Base-by-base conservation (phyloP, 108 stramenopile species). In the Nitzschia palea region DNA sequence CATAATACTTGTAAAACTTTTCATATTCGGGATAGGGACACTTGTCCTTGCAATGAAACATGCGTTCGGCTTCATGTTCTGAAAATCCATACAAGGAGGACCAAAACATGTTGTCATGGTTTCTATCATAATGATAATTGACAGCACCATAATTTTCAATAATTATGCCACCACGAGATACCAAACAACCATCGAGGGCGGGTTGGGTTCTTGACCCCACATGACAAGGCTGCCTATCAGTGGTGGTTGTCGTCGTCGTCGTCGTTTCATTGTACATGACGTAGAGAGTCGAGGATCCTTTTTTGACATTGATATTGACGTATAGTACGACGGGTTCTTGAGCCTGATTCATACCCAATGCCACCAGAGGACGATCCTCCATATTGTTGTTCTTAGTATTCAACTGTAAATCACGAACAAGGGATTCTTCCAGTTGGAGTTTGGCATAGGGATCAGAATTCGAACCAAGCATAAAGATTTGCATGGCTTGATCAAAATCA, bases 1-100 rank as follows among this genome's bases (percentile, higher is more conserved):
- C 83, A 67, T 87, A 88, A 68, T 85, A 88, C 1, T 73, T 28
- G 36, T 56, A 74, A 34, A 79, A 83, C 47, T 81, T 78, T 55
- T 66, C 62, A 54, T 62, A 85, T 30, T 85, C 82, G 8, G 29
- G 17, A 48, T 85, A 83, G 28, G 71, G 77, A 58, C 54, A 40
- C n/a, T 74, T 67, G 34, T 32, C 57, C 20, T 61, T 33, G 51
- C 59, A 55, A 29, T 65, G 62, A 65, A 80, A 34, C 68, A 60
- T 69, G 9, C 35, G 29, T 58, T 48, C 44, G 33, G 43, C 58
- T 28, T 69, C 56, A 34, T 69, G 57, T 37, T 69, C 57, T 17
- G 68, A 58, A 35, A 55, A 67, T 43, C 43, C 23, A 40, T 52
- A 28, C 40, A 67, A 32, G 3, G 54, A 34, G 10, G 67, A 26